Conservation (phyloP, 495 filamentous ascomycete species). For the Daldinia decipiens region DNA sequence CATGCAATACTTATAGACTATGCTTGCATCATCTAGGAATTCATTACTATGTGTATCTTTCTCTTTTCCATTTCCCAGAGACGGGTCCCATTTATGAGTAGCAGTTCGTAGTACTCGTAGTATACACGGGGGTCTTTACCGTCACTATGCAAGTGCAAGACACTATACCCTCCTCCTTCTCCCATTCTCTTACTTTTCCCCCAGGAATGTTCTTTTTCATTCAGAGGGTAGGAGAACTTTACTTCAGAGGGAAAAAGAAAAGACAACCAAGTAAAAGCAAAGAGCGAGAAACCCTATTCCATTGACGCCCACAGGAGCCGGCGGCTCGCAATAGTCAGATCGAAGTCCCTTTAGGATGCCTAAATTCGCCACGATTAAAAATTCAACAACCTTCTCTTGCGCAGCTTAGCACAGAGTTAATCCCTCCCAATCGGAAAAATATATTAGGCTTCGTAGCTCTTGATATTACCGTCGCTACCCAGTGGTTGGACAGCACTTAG, state of each 20-base stretch:
- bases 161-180: conserved; percentile 10
- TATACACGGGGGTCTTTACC: conserved; percentile 28
- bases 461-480: conserved; percentile 68
- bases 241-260: conserved; percentile 11
- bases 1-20: neutral
- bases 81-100: conserved; percentile 35
- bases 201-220: neutral
- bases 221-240: neutral
- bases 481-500: conserved; percentile 68
- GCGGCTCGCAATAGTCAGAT: conserved; percentile 11
- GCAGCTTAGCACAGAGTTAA: neutral
- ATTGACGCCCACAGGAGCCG: conserved; percentile 29
- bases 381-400: conserved; percentile 3
- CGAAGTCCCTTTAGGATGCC: conserved; percentile 25
- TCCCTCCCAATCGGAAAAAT: conserved; percentile 35
- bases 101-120: conserved; percentile 1
- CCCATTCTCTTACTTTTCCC: neutral
- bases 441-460: conserved; percentile 61
- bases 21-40: neutral
- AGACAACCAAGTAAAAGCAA: conserved; percentile 6
- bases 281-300: conserved; percentile 11
- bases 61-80: conserved; percentile 33
- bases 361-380: conserved; percentile 32
- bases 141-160: conserved; percentile 8
- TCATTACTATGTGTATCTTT: conserved; percentile 3